Percentiles rank a stretch among this genome's conserved stretches.
Conservation (phyloP, 805 yeast species). For the Teunomyces lycoperdinae region DNA sequence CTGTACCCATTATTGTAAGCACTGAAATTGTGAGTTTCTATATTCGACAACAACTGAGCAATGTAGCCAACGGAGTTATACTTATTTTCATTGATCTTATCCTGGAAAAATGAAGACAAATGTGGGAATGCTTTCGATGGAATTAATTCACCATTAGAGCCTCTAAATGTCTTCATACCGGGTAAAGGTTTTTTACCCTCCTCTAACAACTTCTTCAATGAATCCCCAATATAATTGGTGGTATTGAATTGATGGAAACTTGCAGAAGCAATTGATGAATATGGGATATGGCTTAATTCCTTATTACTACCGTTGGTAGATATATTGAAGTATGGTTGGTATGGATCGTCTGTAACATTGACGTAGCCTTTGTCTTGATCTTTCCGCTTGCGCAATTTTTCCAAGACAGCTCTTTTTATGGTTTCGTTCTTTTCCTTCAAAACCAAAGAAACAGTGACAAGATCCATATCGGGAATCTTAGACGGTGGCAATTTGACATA, state of each 20-base stretch:
- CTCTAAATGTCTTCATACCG: conserved; percentile 45
- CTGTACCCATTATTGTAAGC: conserved; percentile 40
- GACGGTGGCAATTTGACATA: conserved; percentile 87
- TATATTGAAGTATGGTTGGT: conserved; percentile 75
- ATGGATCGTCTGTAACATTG: conserved; percentile 83
- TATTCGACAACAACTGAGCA: conserved; percentile 37
- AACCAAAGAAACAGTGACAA: conserved; percentile 76
- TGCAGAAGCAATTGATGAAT: conserved; percentile 70
- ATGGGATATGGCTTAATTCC: conserved; percentile 68
- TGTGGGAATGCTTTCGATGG: conserved; percentile 49
- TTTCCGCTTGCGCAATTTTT: conserved; percentile 70
- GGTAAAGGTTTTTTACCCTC: conserved; percentile 47
- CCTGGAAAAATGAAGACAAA: conserved; percentile 37
- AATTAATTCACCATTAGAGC: conserved; percentile 49
- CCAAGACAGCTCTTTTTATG: conserved; percentile 80
- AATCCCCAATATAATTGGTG: conserved; percentile 49
- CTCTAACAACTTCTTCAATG: conserved; percentile 39
- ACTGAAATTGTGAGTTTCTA: conserved; percentile 37
- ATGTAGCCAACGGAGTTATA: conserved; percentile 30
- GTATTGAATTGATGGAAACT: conserved; percentile 64
- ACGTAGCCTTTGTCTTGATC: conserved; percentile 72
- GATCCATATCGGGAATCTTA: conserved; percentile 88
- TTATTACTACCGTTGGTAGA: conserved; percentile 47
- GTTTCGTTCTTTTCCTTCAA: conserved; percentile 72
- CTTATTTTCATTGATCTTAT: conserved; percentile 22